Evolutionary conservation across 1,139 yeast genomes (phyloP).

Genomic region (Meyerozyma sp.): DNA sequence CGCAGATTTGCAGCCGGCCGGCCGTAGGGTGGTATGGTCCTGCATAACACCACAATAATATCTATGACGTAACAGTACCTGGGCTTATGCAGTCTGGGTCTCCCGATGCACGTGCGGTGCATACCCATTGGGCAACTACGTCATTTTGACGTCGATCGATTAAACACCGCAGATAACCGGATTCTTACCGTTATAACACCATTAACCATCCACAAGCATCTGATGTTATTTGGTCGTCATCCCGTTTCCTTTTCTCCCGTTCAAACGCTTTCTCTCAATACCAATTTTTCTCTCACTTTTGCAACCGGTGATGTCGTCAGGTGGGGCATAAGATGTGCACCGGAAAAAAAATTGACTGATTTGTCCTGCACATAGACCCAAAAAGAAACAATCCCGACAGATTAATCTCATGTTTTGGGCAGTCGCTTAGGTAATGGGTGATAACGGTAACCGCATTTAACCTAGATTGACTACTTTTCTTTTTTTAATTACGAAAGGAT

Average conservation of each 20-base stretch:
- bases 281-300: not conserved
- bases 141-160: not conserved
- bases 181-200: not conserved
- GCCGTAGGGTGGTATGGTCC: not conserved
- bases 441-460: not conserved
- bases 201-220: not conserved
- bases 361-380: not conserved
- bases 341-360: not conserved
- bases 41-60: not conserved
- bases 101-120: conserved; percentile 1
- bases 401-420: not conserved
- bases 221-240: not conserved
- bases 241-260: not conserved
- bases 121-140: not conserved
- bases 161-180: not conserved
- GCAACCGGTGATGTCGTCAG: not conserved
- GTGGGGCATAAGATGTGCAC: conserved; percentile 1
- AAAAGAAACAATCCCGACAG: not conserved
- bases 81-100: not conserved
- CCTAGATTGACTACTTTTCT: not conserved
- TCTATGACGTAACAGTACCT: not conserved
- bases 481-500: not conserved
- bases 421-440: not conserved
- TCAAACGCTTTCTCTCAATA: not conserved
- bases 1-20: not conserved